These are phyloP conservation scores for Exophiala lecanii-corni DNA, from an alignment of 2,329 filamentous ascomycete genomes.

Conservation along the genomic window DNA sequence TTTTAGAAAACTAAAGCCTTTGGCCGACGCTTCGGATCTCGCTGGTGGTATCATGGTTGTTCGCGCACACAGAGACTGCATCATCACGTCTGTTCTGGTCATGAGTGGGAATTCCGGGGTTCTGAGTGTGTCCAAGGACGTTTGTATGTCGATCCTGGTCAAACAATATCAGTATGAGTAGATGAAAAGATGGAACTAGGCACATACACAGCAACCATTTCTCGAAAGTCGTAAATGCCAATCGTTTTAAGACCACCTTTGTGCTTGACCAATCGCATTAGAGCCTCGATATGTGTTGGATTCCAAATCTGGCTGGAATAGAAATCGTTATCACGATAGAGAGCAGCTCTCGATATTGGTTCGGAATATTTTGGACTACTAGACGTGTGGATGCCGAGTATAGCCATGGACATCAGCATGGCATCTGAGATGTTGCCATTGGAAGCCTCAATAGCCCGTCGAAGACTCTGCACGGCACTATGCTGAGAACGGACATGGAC, in stretches of 20 bases:
- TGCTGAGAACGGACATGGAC: slow-evolving; percentile 9
- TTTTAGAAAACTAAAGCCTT: slow-evolving; percentile 6
- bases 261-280: slow-evolving; percentile 8
- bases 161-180: not conserved
- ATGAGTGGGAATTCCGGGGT: slow-evolving; percentile 8
- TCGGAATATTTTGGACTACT: not conserved
- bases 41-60: not conserved
- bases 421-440: slow-evolving; percentile 3
- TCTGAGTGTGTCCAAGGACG: slow-evolving; percentile 5
- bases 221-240: slow-evolving; percentile 5
- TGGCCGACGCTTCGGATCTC: not conserved
- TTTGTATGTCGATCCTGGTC: slow-evolving; percentile 10
- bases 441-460: slow-evolving; percentile 2
- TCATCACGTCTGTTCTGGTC: not conserved
- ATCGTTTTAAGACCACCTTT: slow-evolving; percentile 10
- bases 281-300: slow-evolving; percentile 10
- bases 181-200: not conserved
- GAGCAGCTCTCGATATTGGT: not conserved
- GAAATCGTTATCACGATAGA: slow-evolving; percentile 9
- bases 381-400: slow-evolving; percentile 11
- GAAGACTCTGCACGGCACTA: slow-evolving; percentile 6
- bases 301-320: slow-evolving; percentile 11
- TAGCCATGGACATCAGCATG: slow-evolving; percentile 12
- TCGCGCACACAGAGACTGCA: slow-evolving; percentile 2
- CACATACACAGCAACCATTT: slow-evolving; percentile 11